Conservation (phyloP, 306 rosid genomes). For the Adenanthera pavonina region DNA sequence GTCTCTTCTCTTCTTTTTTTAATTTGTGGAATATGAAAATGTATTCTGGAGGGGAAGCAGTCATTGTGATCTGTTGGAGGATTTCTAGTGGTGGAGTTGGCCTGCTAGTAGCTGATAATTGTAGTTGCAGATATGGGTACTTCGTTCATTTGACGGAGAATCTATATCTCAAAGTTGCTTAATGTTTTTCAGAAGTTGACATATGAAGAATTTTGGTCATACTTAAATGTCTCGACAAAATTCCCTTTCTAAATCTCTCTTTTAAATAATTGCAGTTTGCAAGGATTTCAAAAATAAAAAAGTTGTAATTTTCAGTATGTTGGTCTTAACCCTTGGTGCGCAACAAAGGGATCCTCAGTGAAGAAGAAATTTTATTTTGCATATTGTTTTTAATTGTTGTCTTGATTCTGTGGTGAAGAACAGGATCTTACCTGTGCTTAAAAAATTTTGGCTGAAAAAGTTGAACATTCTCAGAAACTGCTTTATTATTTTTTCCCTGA, state of each 20-base stretch:
- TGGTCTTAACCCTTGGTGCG: slow-evolving; percentile 30
- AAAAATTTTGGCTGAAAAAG: not conserved
- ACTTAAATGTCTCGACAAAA: not conserved
- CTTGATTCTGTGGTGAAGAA: slow-evolving; percentile 14
- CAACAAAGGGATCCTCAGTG: slow-evolving; percentile 8
- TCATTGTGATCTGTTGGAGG: not conserved
- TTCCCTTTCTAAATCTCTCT: not conserved
- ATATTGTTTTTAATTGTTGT: slow-evolving; percentile 7
- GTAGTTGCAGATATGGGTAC: not conserved
- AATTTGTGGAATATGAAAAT: not conserved
- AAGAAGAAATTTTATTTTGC: not conserved
- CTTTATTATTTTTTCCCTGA: slow-evolving; percentile 1
- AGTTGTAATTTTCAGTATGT: not conserved
- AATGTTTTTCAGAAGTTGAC: not conserved
- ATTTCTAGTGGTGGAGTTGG: not conserved
- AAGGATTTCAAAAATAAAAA: slow-evolving; percentile 7
- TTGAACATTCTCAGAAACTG: not conserved
- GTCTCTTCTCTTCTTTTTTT: not conserved
- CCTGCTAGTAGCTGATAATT: not conserved
- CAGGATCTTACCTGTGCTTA: slow-evolving; percentile 4
- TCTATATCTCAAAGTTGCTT: not conserved
- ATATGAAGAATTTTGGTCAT: not conserved
- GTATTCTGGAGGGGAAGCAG: not conserved
- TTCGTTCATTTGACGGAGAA: not conserved
- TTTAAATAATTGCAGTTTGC: not conserved